Percentiles rank a stretch among this genome's conserved stretches.
Conservation (phyloP, 208 protist species). For the Crithidia sp. region DNA sequence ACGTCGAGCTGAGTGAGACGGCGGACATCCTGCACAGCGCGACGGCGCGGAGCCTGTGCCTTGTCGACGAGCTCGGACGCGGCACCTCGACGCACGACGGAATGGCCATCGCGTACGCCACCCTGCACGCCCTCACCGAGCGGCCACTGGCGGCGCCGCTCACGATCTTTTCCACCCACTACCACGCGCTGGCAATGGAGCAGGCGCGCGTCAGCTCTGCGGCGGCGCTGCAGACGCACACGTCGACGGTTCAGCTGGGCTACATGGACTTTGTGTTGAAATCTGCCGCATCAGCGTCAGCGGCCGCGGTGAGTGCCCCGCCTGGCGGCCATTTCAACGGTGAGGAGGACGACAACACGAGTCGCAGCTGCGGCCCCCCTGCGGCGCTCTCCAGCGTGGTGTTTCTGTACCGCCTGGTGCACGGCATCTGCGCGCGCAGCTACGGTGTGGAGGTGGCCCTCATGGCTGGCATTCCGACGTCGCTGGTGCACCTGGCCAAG, state of each 20-base stretch:
- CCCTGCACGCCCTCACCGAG: constrained; percentile 78
- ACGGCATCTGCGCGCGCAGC: constrained; percentile 85
- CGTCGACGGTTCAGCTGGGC: constrained; percentile 62
- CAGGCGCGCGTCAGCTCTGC: constrained; percentile 32
- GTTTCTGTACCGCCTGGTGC: constrained; percentile 90
- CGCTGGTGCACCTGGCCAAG: constrained; percentile 64
- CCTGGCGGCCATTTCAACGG: not conserved
- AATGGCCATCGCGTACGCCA: constrained; percentile 96
- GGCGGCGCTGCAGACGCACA: not conserved
- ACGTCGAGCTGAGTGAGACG: constrained; percentile 96
- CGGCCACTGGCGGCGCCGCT: constrained; percentile 56
- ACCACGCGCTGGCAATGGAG: constrained; percentile 95
- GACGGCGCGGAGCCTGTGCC: constrained; percentile 94
- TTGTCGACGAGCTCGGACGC: constrained; percentile 98
- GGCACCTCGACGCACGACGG: constrained; percentile 98
- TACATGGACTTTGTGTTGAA: constrained; percentile 88
- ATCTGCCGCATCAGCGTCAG: constrained; percentile 5
- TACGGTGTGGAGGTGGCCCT: constrained; percentile 93
- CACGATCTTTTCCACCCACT: constrained; percentile 97
- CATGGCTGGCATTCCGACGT: constrained; percentile 80
- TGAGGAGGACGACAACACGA: constrained; percentile 8
- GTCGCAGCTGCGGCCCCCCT: constrained; percentile 24
- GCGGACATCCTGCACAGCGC: constrained; percentile 91
- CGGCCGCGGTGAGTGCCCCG: not conserved
- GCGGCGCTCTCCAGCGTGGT: constrained; percentile 49